phyloP scores from a whole-genome alignment of 2,329 filamentous ascomycete species.

The Fusarium anguioides region DNA sequence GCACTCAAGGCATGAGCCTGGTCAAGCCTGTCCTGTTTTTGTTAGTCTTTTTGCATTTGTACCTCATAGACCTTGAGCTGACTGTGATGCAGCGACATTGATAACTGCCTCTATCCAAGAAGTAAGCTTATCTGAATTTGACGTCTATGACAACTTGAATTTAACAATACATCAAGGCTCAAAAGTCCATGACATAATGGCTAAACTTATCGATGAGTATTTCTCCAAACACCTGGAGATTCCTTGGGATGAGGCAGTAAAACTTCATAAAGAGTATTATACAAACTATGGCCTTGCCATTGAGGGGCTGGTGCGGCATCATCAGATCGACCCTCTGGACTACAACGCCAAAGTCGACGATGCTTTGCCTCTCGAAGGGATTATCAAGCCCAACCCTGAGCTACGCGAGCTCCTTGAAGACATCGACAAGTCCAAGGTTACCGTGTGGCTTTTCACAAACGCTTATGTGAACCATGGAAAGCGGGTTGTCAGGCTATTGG shows the following conservation, averaged over 20 bases:
- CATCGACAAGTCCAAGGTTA: conserved; percentile 85
- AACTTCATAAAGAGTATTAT: conserved; percentile 93
- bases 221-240: conserved; percentile 78
- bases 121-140: conserved; percentile 62
- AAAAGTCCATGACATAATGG: conserved; percentile 91
- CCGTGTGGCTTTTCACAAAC: conserved; percentile 94
- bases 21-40: conserved; percentile 58
- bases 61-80: conserved; percentile 4
- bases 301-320: conserved; percentile 91
- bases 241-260: conserved; percentile 79
- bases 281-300: conserved; percentile 96
- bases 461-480: conserved; percentile 91
- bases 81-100: conserved; percentile 81
- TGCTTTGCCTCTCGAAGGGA: conserved; percentile 84
- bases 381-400: conserved; percentile 82
- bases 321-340: conserved; percentile 93
- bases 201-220: conserved; percentile 77
- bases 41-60: conserved; percentile 42
- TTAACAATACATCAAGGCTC: conserved; percentile 61
- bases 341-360: conserved; percentile 97
- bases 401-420: conserved; percentile 82
- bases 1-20: conserved; percentile 49
- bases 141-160: neutral
- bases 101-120: conserved; percentile 95
- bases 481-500: conserved; percentile 82